Evolutionary conservation across 2,329 filamentous ascomycete genomes (phyloP), one percentile per base, ranked within the genome.

Genomic region (Eutypella sp.): DNA sequence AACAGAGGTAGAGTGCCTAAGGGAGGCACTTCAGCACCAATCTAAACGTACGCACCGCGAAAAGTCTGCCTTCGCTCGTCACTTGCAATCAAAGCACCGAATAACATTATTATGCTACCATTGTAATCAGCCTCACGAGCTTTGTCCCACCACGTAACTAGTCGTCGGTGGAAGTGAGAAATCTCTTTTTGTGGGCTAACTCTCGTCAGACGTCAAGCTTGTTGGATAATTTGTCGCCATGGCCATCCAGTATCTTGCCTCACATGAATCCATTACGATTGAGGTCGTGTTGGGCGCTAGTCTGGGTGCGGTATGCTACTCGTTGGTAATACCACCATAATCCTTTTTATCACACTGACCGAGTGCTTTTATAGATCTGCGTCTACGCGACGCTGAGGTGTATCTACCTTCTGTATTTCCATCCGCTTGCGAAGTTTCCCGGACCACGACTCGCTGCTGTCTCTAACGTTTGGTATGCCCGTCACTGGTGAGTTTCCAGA

Each of bases 401-500:
- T 15, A 15, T 15, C 16, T 33, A 33, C 29, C 29, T 33, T 33
- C 5, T 15, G 4, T 43, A 36, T 24, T 43, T 43, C 29, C 41
- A 43, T 36, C 41, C 41, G 3, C 41, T 43, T 11, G 5, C 41
- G 3, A 43, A 22, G 8, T 43, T 43, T 22, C 41, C 41, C 3
- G 41, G 41, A 9, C 41, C 29, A 5, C 5, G 10, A 15, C 4
- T 43, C 4, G 41, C 27, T 4, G 41, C 41, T n/a, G 19, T 43
- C 16, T 43, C 41, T 20, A 37, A 43, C 18, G 19, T 36, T 6
- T 43, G 41, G 42, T 40, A 34, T 24, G 41, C n/a, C 11, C 18
- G 16, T 34, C 27, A 37, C 15, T 43, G 41, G 41, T 43, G 16
- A 6, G 20, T 16, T 5, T 9, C 10, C 25, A 9, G 9, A n/a